These are phyloP conservation scores for Raffaelea arxii DNA, from an alignment of 2,329 filamentous ascomycete genomes.

Conservation along the genomic window DNA sequence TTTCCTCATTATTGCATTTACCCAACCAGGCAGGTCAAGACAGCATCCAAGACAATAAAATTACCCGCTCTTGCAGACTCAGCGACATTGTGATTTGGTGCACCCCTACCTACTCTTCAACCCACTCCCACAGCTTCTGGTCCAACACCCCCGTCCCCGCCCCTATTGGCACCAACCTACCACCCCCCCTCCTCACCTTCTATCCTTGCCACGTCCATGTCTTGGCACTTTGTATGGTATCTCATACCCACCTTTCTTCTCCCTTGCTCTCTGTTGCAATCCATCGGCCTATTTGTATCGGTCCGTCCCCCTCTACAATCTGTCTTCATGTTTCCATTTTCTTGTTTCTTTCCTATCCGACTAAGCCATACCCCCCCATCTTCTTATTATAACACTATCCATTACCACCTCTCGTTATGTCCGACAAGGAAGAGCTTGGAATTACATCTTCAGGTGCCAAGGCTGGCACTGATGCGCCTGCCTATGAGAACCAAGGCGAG, in stretches of 20 bases:
- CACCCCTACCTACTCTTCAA: background rate
- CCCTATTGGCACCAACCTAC: background rate
- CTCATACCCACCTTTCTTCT: background rate
- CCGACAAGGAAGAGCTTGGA: constrained; percentile 7
- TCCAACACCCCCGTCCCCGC: background rate
- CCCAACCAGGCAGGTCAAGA: background rate
- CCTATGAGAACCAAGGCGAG: constrained; percentile 1
- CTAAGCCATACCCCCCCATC: background rate
- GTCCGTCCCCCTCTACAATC: too few species aligned
- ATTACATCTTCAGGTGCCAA: background rate
- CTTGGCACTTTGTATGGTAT: background rate
- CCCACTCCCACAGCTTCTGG: background rate
- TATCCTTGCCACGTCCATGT: background rate
- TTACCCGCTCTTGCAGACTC: too few species aligned
- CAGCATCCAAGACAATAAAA: too few species aligned
- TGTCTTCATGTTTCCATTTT: background rate
- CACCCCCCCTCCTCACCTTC: background rate
- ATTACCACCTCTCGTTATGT: constrained; percentile 1
- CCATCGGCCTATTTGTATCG: too few species aligned
- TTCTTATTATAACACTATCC: background rate
- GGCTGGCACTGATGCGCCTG: background rate
- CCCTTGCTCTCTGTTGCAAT: too few species aligned
- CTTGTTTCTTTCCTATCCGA: background rate
- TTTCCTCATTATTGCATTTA: background rate
- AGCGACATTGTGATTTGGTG: too few species aligned